Evolutionary conservation across 2,329 filamentous ascomycete genomes (phyloP).

Genomic region (Bisporella sp.): DNA sequence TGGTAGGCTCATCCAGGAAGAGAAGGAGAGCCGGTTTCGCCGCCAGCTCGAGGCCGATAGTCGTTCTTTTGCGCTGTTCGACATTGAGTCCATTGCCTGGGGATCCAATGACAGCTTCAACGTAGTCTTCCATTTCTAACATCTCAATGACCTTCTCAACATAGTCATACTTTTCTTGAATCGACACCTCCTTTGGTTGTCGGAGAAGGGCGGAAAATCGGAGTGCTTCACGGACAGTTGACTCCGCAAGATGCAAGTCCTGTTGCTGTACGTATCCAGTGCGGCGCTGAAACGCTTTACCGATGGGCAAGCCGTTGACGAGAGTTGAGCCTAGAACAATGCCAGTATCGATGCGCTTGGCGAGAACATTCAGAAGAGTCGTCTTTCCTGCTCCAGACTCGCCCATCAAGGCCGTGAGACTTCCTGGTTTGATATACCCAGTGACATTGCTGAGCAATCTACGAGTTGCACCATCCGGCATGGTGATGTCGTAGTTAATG

Average conservation of each 20-base stretch:
- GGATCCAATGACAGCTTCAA: conserved; percentile 85
- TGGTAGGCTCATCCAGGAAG: conserved; percentile 93
- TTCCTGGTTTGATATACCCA: conserved; percentile 69
- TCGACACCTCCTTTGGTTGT: conserved; percentile 67
- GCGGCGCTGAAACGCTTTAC: conserved; percentile 77
- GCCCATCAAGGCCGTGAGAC: conserved; percentile 63
- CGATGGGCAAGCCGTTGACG: conserved; percentile 20
- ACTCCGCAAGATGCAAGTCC: conserved; percentile 79
- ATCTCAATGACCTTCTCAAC: conserved; percentile 90
- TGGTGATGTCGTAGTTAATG: conserved; percentile 68
- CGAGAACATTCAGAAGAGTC: conserved; percentile 75
- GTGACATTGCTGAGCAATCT: conserved; percentile 65
- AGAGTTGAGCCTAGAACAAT: conserved; percentile 80
- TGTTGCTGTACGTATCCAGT: conserved; percentile 92
- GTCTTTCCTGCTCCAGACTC: conserved; percentile 80
- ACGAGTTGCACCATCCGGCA: conserved; percentile 56
- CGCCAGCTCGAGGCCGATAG: conserved; percentile 92
- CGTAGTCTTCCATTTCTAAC: conserved; percentile 84
- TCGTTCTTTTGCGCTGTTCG: conserved; percentile 68
- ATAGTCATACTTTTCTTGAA: conserved; percentile 75
- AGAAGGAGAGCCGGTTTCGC: conserved; percentile 85
- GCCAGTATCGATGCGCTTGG: conserved; percentile 78
- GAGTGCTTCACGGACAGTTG: conserved; percentile 81
- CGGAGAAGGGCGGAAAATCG: conserved; percentile 81
- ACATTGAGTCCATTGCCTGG: conserved; percentile 79